phyloP scores from a whole-genome alignment of 768 basidiomycete genomes.

The Guyanaporus albipodus region DNA sequence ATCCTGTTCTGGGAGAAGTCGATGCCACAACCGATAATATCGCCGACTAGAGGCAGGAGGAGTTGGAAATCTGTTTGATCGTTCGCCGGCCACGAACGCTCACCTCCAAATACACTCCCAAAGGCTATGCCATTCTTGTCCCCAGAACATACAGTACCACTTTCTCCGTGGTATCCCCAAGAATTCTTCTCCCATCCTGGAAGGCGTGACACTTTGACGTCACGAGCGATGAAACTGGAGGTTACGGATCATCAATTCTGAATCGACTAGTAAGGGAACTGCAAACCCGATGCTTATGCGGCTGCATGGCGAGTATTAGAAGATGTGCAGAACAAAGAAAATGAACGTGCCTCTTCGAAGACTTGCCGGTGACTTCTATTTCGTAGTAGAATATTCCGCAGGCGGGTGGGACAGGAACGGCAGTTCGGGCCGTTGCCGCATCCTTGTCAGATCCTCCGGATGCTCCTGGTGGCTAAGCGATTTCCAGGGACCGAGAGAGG shows the following conservation, averaged over 20 bases:
- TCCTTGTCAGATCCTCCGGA: constrained; percentile 68
- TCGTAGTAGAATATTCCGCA: constrained; percentile 97
- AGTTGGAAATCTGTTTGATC: not conserved
- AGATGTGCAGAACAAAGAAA: constrained; percentile 2
- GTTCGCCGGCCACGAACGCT: constrained; percentile 28
- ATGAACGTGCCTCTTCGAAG: constrained; percentile 66
- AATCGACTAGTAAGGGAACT: not conserved
- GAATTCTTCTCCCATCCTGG: constrained; percentile 85
- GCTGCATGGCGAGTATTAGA: constrained; percentile 35
- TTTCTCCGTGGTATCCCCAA: constrained; percentile 94
- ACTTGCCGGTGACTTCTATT: constrained; percentile 75
- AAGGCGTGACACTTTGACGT: constrained; percentile 65
- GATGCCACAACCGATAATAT: constrained; percentile 88
- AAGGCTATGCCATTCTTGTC: constrained; percentile 70
- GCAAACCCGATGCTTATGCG: constrained; percentile 79
- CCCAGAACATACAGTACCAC: constrained; percentile 72
- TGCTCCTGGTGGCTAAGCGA: constrained; percentile 36
- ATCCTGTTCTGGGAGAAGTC: constrained; percentile 78
- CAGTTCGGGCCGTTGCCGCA: constrained; percentile 79
- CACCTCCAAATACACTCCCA: constrained; percentile 80
- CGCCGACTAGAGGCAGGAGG: constrained; percentile 54
- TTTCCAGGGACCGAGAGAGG: not conserved
- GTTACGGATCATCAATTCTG: constrained; percentile 11
- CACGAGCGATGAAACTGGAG: constrained; percentile 60
- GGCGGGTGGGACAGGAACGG: constrained; percentile 71